These are phyloP conservation scores for Metarhizium robertsii DNA, from an alignment of 2,329 filamentous ascomycete species.

Conservation along the genomic window DNA sequence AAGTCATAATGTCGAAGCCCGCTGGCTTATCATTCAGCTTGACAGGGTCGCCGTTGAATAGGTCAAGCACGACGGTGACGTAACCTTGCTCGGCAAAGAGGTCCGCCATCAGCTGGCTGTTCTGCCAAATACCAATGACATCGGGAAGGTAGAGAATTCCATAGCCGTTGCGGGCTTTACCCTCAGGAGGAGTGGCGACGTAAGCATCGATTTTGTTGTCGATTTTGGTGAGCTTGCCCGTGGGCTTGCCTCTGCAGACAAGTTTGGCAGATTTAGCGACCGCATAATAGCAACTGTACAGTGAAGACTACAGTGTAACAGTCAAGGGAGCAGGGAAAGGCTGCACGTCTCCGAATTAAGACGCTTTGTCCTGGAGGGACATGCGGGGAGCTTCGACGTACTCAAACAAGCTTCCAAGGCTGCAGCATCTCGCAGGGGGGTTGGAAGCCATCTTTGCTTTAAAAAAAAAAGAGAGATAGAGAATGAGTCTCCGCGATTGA, in stretches of 20 bases:
- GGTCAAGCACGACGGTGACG: conserved; percentile 26
- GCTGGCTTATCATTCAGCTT: conserved; percentile 13
- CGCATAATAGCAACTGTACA: too few species aligned
- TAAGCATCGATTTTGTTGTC: conserved; percentile 35
- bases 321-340: too few species aligned
- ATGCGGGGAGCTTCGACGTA: conserved; percentile 22
- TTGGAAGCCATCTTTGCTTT: conserved; percentile 36
- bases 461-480: too few species aligned
- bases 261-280: not conserved
- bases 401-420: conserved; percentile 42
- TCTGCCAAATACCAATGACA: conserved; percentile 28
- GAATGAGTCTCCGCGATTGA: too few species aligned
- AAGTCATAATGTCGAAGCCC: conserved; percentile 21
- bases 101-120: conserved; percentile 33
- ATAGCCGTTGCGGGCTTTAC: conserved; percentile 14
- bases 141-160: conserved; percentile 29
- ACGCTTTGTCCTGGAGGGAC: not conserved
- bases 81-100: conserved; percentile 28
- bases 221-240: conserved; percentile 37
- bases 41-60: conserved; percentile 28
- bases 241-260: conserved; percentile 33
- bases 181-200: conserved; percentile 33
- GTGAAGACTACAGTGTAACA: too few species aligned
- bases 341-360: not conserved
- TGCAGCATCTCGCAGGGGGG: conserved; percentile 43